Conservation (phyloP, 139 green algal species). For the Picochlorum sp. region DNA sequence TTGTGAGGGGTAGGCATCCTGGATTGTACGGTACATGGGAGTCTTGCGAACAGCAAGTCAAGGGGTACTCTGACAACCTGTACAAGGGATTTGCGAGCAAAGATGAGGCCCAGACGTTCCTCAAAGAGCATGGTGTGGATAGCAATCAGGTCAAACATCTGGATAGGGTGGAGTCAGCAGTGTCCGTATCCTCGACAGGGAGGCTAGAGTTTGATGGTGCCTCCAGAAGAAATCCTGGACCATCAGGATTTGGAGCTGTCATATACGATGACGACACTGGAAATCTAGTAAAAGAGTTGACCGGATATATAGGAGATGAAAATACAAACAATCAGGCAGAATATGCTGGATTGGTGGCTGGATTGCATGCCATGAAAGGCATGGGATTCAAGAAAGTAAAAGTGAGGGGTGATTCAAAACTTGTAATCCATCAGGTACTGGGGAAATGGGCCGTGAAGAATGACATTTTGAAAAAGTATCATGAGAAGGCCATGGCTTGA, state of each 20-base stretch:
- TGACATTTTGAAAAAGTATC: slow-evolving; percentile 16
- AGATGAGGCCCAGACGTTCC: slow-evolving; percentile 16
- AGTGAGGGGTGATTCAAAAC: slow-evolving; percentile 35
- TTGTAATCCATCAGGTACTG: slow-evolving; percentile 37
- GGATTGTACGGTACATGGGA: slow-evolving; percentile 33
- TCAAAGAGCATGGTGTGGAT: not conserved
- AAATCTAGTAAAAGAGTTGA: slow-evolving; percentile 17
- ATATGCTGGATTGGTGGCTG: slow-evolving; percentile 37
- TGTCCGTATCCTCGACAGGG: slow-evolving; percentile 1
- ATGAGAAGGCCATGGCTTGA: slow-evolving; percentile 7
- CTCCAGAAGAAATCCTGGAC: slow-evolving; percentile 36
- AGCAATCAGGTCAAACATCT: not conserved
- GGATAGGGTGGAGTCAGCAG: not conserved
- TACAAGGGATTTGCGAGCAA: slow-evolving; percentile 27
- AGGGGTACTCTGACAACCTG: slow-evolving; percentile 13
- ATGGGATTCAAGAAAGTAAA: slow-evolving; percentile 19
- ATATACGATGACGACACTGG: slow-evolving; percentile 20
- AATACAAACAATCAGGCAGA: slow-evolving; percentile 53
- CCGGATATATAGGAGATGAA: slow-evolving; percentile 15
- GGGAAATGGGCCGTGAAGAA: slow-evolving; percentile 30
- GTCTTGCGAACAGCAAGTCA: slow-evolving; percentile 15
- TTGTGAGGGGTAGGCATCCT: slow-evolving; percentile 17
- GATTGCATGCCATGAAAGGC: slow-evolving; percentile 29
- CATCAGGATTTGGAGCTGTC: slow-evolving; percentile 31
- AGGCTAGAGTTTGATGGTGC: slow-evolving; percentile 42